Percentiles rank a stretch among this genome's conserved stretches.
Conservation (phyloP, 805 yeast species). For the Yarrowia sp. region DNA sequence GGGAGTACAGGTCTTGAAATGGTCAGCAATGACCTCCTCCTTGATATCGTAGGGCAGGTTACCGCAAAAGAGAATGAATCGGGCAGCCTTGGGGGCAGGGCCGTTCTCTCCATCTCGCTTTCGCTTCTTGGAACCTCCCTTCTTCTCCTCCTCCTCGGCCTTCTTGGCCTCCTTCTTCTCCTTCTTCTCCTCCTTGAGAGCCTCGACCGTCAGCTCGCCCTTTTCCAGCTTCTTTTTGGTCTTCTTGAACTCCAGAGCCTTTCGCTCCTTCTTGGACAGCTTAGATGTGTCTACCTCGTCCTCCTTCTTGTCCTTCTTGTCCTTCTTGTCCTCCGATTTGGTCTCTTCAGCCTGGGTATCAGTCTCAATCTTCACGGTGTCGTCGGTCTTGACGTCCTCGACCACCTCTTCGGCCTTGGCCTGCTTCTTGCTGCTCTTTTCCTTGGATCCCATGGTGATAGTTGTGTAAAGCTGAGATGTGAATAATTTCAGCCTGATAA, state of each 20-base stretch:
- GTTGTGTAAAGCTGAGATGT: conserved; percentile 3
- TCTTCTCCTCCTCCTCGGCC: conserved; percentile 43
- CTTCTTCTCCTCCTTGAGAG: conserved; percentile 47
- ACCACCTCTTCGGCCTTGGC: conserved; percentile 15
- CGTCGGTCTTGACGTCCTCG: neutral
- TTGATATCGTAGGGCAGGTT: conserved; percentile 79
- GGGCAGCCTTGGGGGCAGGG: conserved; percentile 65
- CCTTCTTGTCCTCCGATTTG: neutral
- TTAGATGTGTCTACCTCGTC: conserved; percentile 39
- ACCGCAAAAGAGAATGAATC: conserved; percentile 88
- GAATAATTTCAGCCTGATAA: conserved; percentile 19
- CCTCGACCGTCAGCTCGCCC: conserved; percentile 49
- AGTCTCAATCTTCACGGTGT: no score
- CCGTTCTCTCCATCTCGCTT: conserved; percentile 55
- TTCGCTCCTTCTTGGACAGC: conserved; percentile 47
- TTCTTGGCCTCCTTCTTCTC: conserved; percentile 48
- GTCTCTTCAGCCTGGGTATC: no score
- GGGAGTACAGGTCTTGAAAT: conserved; percentile 74
- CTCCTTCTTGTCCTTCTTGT: neutral
- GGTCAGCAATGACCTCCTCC: conserved; percentile 66
- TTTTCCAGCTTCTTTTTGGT: conserved; percentile 52
- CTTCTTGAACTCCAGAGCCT: conserved; percentile 46
- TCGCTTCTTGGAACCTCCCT: conserved; percentile 51
- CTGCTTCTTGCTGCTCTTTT: conserved; percentile 26
- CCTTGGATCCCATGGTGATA: conserved; percentile 20